These are phyloP conservation scores for Anthracocystis walkeri DNA, from an alignment of 1,284 basidiomycete genomes.

Conservation along the genomic window DNA sequence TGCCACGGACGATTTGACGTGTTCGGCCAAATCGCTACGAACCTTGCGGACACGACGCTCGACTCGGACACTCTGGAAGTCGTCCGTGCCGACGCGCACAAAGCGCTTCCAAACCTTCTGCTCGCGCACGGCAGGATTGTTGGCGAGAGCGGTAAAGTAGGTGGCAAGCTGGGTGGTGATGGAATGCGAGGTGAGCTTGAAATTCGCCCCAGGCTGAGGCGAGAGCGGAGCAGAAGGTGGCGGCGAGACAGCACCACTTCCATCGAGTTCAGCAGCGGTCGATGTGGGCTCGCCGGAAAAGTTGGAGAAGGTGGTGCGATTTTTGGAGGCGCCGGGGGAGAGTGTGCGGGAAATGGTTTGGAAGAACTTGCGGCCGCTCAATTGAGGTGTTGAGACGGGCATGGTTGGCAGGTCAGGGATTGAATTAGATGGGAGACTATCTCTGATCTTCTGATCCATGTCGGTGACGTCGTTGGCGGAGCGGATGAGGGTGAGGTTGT, in stretches of 20 bases:
- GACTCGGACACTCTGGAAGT: constrained; percentile 83
- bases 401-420: constrained; percentile 46
- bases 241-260: constrained; percentile 22
- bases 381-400: constrained; percentile 25
- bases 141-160: constrained; percentile 82
- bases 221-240: constrained; percentile 47
- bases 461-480: constrained; percentile 80
- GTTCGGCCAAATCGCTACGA: constrained; percentile 75
- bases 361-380: constrained; percentile 53
- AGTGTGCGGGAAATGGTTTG: constrained; percentile 61
- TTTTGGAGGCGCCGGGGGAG: constrained; percentile 44
- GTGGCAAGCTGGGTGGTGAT: constrained; percentile 74
- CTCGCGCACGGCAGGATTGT: constrained; percentile 76
- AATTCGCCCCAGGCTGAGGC: constrained; percentile 20
- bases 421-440: constrained; percentile 16
- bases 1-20: constrained; percentile 54
- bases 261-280: constrained; percentile 15
- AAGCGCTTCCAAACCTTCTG: constrained; percentile 85
- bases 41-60: constrained; percentile 88
- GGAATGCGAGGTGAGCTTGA: constrained; percentile 34
- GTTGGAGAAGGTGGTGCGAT: constrained; percentile 34
- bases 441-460: constrained; percentile 78
- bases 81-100: constrained; percentile 83
- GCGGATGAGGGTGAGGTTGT: constrained; percentile 85
- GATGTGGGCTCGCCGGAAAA: constrained; percentile 35